Percentiles rank a stretch among this genome's conserved stretches.
Evolutionary conservation across 768 basidiomycete genomes (phyloP).

Genomic region (Rhodotorula paludigena): DNA sequence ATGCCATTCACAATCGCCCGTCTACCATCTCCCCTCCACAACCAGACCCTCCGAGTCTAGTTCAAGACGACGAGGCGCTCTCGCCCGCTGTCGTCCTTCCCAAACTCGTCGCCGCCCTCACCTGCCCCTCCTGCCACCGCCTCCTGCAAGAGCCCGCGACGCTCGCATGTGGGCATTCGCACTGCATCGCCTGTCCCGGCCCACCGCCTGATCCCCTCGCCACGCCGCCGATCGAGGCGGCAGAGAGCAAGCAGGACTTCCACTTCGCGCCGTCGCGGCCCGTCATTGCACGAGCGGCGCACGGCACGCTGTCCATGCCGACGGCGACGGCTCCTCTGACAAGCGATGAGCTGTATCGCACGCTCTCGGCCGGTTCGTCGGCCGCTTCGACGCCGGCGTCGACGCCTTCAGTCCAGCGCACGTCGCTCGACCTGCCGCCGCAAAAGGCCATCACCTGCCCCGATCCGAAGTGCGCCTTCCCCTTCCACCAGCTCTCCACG

Average conservation of each 20-base stretch:
- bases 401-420: neutral
- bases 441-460: neutral
- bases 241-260: neutral
- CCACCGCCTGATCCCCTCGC: neutral
- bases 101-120: conserved; percentile 20
- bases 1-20: too few species aligned
- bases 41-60: too few species aligned
- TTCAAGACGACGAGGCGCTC: too few species aligned
- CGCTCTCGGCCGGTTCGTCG: neutral
- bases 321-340: neutral
- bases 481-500: neutral
- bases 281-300: too few species aligned
- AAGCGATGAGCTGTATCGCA: neutral
- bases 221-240: neutral
- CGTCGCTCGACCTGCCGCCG: neutral
- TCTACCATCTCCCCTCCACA: too few species aligned
- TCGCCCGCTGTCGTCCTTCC: conserved; percentile 25
- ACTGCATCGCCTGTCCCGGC: conserved; percentile 34
- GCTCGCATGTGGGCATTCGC: conserved; percentile 40
- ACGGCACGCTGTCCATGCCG: neutral
- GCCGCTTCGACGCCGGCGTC: neutral
- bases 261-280: neutral
- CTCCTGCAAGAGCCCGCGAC: conserved; percentile 36
- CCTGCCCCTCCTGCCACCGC: conserved; percentile 35
- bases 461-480: conserved; percentile 11